Conservation (phyloP, 805 yeast genomes). For the Candida silvicultrix region DNA sequence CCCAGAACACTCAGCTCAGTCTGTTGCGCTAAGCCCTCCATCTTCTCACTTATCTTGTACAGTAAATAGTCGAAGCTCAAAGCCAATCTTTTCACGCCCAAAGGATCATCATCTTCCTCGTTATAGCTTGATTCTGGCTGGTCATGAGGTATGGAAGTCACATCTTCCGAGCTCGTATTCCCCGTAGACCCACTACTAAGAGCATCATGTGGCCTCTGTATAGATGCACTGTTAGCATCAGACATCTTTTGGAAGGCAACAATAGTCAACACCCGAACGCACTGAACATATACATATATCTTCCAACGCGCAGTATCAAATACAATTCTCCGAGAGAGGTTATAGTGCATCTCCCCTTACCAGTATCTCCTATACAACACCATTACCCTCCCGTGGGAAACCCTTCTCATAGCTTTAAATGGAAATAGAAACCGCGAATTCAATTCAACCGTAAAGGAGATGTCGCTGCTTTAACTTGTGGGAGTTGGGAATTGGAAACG, state of each 20-base stretch:
- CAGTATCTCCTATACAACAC: neutral
- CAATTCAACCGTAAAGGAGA: neutral
- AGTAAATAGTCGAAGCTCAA: conserved; percentile 59
- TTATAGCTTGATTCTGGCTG: conserved; percentile 4
- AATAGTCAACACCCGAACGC: no score
- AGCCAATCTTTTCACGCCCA: conserved; percentile 53
- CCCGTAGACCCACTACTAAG: neutral
- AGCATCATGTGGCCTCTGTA: neutral
- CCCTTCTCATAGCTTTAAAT: no score
- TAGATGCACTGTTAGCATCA: neutral
- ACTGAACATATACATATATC: no score
- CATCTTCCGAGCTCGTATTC: neutral
- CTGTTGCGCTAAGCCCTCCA: conserved; percentile 41
- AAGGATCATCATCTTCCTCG: conserved; percentile 47
- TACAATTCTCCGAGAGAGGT: no score
- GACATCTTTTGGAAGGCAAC: no score
- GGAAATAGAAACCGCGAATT: no score
- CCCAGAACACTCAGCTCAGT: conserved; percentile 23
- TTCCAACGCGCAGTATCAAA: no score
- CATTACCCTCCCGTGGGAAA: no score
- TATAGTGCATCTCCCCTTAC: neutral
- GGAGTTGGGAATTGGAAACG: neutral
- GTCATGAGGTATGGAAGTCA: conserved; percentile 2
- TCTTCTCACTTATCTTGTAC: conserved; percentile 53
- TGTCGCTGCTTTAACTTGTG: neutral